Conservation (phyloP, 305 asterid genomes). For the Euphrasia arctica region DNA sequence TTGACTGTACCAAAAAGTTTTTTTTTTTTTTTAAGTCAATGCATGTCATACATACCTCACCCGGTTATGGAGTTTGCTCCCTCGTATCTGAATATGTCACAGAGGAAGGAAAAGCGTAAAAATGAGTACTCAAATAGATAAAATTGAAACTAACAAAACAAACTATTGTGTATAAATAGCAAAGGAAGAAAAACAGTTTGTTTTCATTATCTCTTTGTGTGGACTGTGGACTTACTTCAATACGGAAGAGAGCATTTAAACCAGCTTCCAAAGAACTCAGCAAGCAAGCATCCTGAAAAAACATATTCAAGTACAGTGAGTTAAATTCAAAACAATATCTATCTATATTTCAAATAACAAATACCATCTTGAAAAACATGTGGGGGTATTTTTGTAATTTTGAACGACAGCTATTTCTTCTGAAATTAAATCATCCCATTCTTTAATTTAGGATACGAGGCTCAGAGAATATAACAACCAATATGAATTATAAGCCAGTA, state of each 20-base stretch:
- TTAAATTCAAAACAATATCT: not conserved
- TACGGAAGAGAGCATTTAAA: slow-evolving; percentile 71
- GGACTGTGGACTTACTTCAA: slow-evolving; percentile 62
- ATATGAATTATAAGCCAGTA: slow-evolving; percentile 32
- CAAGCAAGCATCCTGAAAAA: slow-evolving; percentile 59
- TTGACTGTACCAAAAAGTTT: not conserved
- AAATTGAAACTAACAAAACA: slow-evolving; percentile 7
- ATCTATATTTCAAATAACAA: not conserved
- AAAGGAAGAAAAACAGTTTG: slow-evolving; percentile 7
- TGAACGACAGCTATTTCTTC: too few relatives aligned
- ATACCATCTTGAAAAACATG: not conserved
- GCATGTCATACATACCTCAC: slow-evolving; percentile 63
- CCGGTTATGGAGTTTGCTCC: slow-evolving; percentile 94
- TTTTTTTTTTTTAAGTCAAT: slow-evolving; percentile 5
- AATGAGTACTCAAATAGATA: slow-evolving; percentile 16
- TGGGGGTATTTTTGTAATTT: too few relatives aligned
- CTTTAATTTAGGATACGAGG: too few relatives aligned
- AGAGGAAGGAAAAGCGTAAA: slow-evolving; percentile 16
- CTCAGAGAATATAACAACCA: not conserved
- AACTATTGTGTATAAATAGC: not conserved
- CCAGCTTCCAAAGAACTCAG: slow-evolving; percentile 84
- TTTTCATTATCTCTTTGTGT: too few relatives aligned
- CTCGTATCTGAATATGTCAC: slow-evolving; percentile 69
- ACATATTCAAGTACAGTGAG: slow-evolving; percentile 12
- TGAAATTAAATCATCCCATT: too few relatives aligned